A percentile compares a stretch with the other conserved stretches of the same genome.
These are phyloP conservation scores for Chaetomium globosum DNA, from an alignment of 2,329 filamentous ascomycete species.

Conservation along the genomic window DNA sequence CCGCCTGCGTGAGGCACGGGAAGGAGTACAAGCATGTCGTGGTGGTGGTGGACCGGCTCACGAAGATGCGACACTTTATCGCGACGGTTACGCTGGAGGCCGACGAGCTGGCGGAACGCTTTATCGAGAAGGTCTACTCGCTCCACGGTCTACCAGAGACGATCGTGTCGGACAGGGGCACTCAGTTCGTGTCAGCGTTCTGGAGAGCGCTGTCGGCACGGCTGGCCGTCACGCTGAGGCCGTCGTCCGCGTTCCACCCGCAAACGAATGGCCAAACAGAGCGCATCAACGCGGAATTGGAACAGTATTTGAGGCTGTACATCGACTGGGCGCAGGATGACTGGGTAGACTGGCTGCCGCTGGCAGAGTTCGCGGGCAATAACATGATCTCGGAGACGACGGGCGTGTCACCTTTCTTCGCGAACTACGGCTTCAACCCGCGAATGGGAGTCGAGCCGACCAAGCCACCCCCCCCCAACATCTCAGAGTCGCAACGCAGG, in stretches of 20 bases:
- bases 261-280: slow-evolving; percentile 3
- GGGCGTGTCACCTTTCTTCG: slow-evolving; percentile 12
- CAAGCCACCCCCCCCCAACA: neutral
- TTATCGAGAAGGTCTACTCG: neutral
- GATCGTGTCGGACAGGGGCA: neutral
- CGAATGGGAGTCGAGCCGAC: slow-evolving; percentile 6
- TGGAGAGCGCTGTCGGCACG: neutral
- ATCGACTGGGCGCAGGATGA: slow-evolving; percentile 4
- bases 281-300: slow-evolving; percentile 9
- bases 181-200: neutral
- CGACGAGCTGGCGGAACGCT: neutral
- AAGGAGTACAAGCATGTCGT: neutral
- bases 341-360: neutral
- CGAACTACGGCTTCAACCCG: slow-evolving; percentile 4
- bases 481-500: neutral
- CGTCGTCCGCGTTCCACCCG: neutral
- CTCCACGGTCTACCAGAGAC: neutral
- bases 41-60: neutral
- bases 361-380: slow-evolving; percentile 10
- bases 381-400: neutral
- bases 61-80: slow-evolving; percentile 9
- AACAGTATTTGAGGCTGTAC: slow-evolving; percentile 1
- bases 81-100: neutral
- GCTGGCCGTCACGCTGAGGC: neutral
- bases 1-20: neutral